Evolutionary conservation across 768 basidiomycete species (phyloP), one percentile per base, ranked within the genome.

Genomic region (Hericium erinaceus): DNA sequence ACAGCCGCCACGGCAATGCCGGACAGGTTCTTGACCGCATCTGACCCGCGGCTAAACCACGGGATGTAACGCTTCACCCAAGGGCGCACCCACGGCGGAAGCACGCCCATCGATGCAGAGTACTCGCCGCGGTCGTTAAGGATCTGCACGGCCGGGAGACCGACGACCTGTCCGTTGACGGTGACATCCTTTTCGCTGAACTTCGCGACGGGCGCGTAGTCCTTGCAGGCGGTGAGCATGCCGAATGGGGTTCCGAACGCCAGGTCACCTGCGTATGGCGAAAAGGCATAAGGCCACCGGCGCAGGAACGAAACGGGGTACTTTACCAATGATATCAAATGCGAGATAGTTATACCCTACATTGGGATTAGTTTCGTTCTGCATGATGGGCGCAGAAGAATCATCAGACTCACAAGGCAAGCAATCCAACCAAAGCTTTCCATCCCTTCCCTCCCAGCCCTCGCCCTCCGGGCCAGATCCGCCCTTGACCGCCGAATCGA

Each of bases 241-340:
- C 89, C 91, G 62, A 94, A 94, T 0, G 92, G 87, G 2, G 80
- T 79, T 1, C 91, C 92, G 62, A 92, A 93, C 0, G 89, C 86
- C 12, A 92, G 77, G 66, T 92, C 88, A 22, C 75, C 70, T 72
- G 15, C 18, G 13, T 5, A 12, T 0, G 16, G 16, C 13, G 12
- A 53, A 24, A 15, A 11, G 20, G 3, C 10, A 18, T 20, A 18
- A 24, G 28, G 44, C 4, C 22, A 22, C 15, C 16, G 16, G 22
- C 12, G 8, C 20, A 8, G 2, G 8, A 41, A 28, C 10, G n/a
- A 54, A 38, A 48, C 2, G 9, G 12, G 24, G 58, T 22, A 13
- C 57, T 65, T 8, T 58, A 69, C 88, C 90, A 48, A 93, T 88
- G 64, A 92, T 90, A 69, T 86, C 84, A 63, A 86, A 86, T 0